A percentile compares a stretch with the other conserved stretches of the same genome.
These are phyloP conservation scores for Beauveria australis DNA, from an alignment of 2,329 filamentous ascomycete genomes.

Conservation along the genomic window DNA sequence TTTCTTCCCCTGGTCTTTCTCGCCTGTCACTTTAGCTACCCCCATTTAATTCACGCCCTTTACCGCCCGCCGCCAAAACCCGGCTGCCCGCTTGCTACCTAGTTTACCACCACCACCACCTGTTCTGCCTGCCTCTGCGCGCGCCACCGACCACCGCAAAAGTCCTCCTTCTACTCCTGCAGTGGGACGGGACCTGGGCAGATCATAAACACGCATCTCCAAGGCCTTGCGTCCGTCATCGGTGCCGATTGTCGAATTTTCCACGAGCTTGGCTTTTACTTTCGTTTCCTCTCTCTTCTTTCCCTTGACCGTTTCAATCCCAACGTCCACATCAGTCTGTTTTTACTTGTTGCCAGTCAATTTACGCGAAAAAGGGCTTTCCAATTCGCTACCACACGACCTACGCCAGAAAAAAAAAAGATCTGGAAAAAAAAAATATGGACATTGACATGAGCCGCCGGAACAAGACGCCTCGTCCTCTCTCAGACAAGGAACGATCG, in stretches of 20 bases:
- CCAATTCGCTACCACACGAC: neutral
- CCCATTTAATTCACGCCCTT: neutral
- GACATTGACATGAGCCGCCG: slow-evolving; percentile 74
- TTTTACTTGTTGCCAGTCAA: neutral
- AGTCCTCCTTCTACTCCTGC: slow-evolving; percentile 4
- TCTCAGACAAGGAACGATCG: slow-evolving; percentile 74
- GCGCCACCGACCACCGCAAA: neutral
- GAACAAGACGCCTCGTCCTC: slow-evolving; percentile 74
- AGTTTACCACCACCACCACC: neutral
- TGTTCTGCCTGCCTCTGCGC: neutral
- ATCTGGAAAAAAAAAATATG: slow-evolving; percentile 18
- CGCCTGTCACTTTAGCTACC: neutral
- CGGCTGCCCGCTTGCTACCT: neutral
- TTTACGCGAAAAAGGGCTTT: neutral
- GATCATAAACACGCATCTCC: slow-evolving; percentile 2
- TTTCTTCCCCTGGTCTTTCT: neutral
- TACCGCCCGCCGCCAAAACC: slow-evolving; percentile 4
- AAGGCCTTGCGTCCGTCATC: neutral
- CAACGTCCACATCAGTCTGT: neutral
- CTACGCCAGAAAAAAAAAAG: neutral
- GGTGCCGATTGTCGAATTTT: neutral
- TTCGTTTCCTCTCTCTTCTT: slow-evolving; percentile 3
- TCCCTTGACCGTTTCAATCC: neutral
- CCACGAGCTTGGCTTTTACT: slow-evolving; percentile 9
- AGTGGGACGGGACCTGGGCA: neutral